These are phyloP conservation scores for Vitis hybrid DNA, from an alignment of 177 flowering plant species.

Conservation along the genomic window DNA sequence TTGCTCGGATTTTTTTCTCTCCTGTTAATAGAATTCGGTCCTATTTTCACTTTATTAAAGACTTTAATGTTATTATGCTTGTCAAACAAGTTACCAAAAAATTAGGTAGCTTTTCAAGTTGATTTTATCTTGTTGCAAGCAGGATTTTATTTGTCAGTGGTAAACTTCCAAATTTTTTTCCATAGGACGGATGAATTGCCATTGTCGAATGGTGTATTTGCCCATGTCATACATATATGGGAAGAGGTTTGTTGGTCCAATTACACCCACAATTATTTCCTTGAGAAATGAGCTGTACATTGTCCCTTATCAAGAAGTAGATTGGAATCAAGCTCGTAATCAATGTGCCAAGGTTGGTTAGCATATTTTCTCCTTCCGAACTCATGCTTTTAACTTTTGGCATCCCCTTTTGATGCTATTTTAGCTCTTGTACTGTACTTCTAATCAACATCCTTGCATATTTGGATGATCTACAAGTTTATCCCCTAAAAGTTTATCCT, in stretches of 20 bases:
- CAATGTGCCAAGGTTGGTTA: slow-evolving; percentile 46
- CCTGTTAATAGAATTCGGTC: neutral
- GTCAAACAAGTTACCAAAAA: neutral
- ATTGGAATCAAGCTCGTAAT: slow-evolving; percentile 56
- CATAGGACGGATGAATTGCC: slow-evolving; percentile 48
- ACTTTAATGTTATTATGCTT: neutral
- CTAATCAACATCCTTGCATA: no score
- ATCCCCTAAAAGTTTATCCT: no score
- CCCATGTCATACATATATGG: slow-evolving; percentile 57
- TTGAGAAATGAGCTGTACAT: slow-evolving; percentile 45
- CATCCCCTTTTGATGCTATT: no score
- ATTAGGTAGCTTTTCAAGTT: neutral
- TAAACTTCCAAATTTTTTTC: neutral
- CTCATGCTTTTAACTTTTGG: no score
- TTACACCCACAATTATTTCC: slow-evolving; percentile 35
- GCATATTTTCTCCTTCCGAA: no score
- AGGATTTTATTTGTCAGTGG: neutral
- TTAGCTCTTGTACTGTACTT: no score
- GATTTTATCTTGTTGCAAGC: neutral
- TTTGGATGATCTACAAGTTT: no score
- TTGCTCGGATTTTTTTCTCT: no score
- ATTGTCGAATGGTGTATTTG: slow-evolving; percentile 46
- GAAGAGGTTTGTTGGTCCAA: slow-evolving; percentile 40
- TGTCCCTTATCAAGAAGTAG: slow-evolving; percentile 41
- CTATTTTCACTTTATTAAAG: neutral